Percentiles rank a stretch among this genome's conserved stretches.
Conservation (phyloP, 169 alveolate species). For the Amoebophrya sp. region DNA sequence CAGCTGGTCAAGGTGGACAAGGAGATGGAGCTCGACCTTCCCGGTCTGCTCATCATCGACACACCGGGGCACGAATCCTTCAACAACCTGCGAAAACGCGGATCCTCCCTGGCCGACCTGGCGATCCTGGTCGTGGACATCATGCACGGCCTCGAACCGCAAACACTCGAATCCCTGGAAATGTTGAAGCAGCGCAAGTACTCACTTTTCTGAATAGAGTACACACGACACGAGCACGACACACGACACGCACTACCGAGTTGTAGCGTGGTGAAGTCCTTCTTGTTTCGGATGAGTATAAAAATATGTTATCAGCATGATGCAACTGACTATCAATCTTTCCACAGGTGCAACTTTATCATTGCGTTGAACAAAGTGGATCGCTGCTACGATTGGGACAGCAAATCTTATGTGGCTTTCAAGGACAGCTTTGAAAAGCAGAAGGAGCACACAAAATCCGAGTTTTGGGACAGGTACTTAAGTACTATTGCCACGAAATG, state of each 20-base stretch:
- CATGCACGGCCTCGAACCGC: constrained; percentile 98
- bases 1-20: constrained; percentile 66
- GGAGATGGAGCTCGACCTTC: constrained; percentile 62
- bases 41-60: constrained; percentile 96
- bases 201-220: no score
- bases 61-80: constrained; percentile 99
- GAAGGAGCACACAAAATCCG: background rate
- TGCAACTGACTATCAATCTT: no score
- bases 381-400: constrained; percentile 90
- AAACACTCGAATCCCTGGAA: constrained; percentile 90
- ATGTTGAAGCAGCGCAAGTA: constrained; percentile 43
- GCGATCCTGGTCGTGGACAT: constrained; percentile 98
- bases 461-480: background rate
- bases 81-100: constrained; percentile 78
- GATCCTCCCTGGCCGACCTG: constrained; percentile 96
- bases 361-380: constrained; percentile 98
- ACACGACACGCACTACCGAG: no score
- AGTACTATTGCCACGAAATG: no score
- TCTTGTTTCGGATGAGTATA: no score
- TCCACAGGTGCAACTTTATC: constrained; percentile 94
- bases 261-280: no score
- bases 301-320: no score
- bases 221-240: no score
- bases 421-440: background rate
- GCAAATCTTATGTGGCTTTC: background rate